These are phyloP conservation scores for Cytidiella melzeri DNA, from an alignment of 768 basidiomycete species.

Conservation along the genomic window DNA sequence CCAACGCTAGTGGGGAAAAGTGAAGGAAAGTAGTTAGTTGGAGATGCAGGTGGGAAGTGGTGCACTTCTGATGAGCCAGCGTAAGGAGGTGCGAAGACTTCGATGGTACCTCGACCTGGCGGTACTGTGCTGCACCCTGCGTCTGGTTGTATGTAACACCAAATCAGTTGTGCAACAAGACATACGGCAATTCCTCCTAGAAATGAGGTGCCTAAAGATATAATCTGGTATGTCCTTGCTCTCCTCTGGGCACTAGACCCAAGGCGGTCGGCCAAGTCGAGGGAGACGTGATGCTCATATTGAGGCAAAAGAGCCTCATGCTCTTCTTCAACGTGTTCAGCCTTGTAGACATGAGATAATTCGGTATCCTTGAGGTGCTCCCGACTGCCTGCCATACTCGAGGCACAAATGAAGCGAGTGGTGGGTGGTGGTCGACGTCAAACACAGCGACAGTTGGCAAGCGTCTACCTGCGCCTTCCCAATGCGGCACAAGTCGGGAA, in stretches of 20 bases:
- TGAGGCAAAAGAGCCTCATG: conserved; percentile 9
- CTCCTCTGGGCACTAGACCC: neutral
- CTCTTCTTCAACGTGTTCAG: conserved; percentile 1
- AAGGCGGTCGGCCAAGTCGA: neutral
- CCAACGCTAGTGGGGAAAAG: conserved; percentile 76
- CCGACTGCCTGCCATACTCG: neutral
- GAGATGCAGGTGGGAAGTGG: conserved; percentile 63
- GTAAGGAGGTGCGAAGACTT: conserved; percentile 52
- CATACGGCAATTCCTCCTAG: neutral
- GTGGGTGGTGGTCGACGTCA: too few species aligned
- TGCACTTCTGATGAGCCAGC: conserved; percentile 69
- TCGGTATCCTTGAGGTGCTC: neutral
- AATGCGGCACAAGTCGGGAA: too few species aligned
- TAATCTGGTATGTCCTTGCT: neutral
- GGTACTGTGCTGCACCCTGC: conserved; percentile 3
- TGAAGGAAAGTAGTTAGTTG: conserved; percentile 67
- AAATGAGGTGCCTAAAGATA: neutral
- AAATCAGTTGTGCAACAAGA: conserved; percentile 24
- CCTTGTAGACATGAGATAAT: neutral
- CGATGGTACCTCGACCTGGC: conserved; percentile 11
- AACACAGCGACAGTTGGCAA: too few species aligned
- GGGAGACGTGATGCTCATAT: neutral
- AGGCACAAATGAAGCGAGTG: too few species aligned
- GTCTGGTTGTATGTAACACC: conserved; percentile 21
- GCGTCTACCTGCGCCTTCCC: too few species aligned